Evolutionary conservation across 2,329 filamentous ascomycete species (phyloP).

Genomic region (Emmonsiellopsis sp.): DNA sequence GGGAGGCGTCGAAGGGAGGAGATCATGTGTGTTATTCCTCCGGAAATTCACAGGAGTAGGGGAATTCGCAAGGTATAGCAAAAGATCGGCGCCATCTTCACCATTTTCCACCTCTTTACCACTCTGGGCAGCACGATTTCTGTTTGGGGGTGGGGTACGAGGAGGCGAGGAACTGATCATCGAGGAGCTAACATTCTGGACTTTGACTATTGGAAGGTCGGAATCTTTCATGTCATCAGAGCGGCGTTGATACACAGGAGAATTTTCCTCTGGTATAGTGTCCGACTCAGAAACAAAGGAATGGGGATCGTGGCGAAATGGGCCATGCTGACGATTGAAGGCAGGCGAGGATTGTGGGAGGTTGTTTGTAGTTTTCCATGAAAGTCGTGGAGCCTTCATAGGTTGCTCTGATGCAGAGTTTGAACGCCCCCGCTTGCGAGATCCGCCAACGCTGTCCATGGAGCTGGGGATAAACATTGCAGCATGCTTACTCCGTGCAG

Average conservation of each 20-base stretch:
- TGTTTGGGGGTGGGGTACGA: conserved; percentile 63
- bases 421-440: conserved; percentile 62
- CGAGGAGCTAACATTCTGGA: conserved; percentile 33
- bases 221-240: conserved; percentile 72
- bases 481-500: conserved; percentile 33
- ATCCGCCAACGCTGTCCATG: conserved; percentile 39
- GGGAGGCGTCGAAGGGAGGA: conserved; percentile 66
- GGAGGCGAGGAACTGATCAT: conserved; percentile 71
- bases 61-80: conserved; percentile 81
- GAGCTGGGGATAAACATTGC: conserved; percentile 33
- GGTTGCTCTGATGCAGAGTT: conserved; percentile 45
- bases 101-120: conserved; percentile 45
- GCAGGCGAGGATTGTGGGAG: conserved; percentile 80
- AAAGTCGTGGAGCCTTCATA: conserved; percentile 50
- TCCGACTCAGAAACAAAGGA: conserved; percentile 69
- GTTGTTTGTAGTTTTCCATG: conserved; percentile 69
- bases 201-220: conserved; percentile 53
- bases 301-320: conserved; percentile 60
- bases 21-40: conserved; percentile 37
- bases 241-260: conserved; percentile 33
- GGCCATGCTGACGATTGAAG: conserved; percentile 63
- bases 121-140: conserved; percentile 38
- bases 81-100: conserved; percentile 71
- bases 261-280: conserved; percentile 46
- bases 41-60: conserved; percentile 67